phyloP scores from a whole-genome alignment of 2,329 filamentous ascomycete genomes.

The Thermoascus crustaceus region DNA sequence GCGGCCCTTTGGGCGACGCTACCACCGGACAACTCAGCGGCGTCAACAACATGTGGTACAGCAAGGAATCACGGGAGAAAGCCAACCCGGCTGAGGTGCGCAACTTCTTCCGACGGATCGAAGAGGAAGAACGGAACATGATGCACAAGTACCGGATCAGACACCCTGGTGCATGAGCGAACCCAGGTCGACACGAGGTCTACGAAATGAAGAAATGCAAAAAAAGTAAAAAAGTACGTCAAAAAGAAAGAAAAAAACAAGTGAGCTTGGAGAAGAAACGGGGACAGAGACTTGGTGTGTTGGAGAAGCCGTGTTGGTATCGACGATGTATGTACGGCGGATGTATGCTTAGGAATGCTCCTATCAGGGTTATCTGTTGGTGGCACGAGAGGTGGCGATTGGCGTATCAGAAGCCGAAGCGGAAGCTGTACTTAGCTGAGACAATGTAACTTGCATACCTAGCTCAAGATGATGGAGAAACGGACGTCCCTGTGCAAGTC shows the following conservation, averaged over 20 bases:
- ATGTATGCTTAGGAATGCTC: neutral
- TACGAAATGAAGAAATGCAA: too few relatives aligned
- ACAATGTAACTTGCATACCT: too few relatives aligned
- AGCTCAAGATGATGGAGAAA: too few relatives aligned
- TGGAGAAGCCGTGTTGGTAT: too few relatives aligned
- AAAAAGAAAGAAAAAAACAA: too few relatives aligned
- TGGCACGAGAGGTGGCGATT: neutral
- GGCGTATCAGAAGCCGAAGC: neutral
- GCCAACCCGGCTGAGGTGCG: conserved; percentile 15
- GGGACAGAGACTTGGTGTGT: too few relatives aligned
- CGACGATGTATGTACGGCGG: neutral
- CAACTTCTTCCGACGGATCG: conserved; percentile 16
- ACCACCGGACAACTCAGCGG: neutral
- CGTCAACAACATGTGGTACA: conserved; percentile 9
- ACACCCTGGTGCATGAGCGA: conserved; percentile 2
- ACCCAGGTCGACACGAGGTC: too few relatives aligned
- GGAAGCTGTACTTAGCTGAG: too few relatives aligned
- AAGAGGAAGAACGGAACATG: conserved; percentile 16
- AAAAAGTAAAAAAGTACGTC: neutral
- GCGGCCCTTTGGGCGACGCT: neutral
- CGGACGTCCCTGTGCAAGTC: too few relatives aligned
- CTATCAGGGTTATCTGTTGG: too few relatives aligned
- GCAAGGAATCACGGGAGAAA: conserved; percentile 8
- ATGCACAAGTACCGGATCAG: conserved; percentile 13
- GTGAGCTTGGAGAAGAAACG: too few relatives aligned